These are phyloP conservation scores for Geranium brycei DNA, from an alignment of 345 rosid genomes.

Conservation along the genomic window DNA sequence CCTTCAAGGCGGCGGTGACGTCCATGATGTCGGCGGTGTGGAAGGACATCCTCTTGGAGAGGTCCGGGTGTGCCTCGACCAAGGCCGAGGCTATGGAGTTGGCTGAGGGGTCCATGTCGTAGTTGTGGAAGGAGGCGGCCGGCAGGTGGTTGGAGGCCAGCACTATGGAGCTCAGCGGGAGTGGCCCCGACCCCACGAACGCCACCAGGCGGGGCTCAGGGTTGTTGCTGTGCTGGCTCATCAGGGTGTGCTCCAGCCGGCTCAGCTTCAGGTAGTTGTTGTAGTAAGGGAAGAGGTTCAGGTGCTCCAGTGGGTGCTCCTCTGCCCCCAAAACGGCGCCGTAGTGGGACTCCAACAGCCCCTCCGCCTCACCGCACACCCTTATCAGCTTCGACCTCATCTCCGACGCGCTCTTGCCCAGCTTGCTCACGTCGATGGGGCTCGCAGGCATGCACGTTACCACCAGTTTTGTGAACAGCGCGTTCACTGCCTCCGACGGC, in stretches of 20 bases:
- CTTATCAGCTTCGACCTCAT: conserved; percentile 60
- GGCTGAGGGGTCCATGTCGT: conserved; percentile 53
- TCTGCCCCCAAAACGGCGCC: conserved; percentile 43
- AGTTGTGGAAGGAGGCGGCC: conserved; percentile 55
- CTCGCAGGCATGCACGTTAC: conserved; percentile 66
- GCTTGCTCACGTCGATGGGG: conserved; percentile 59
- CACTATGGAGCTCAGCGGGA: conserved; percentile 70
- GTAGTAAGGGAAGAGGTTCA: conserved; percentile 61
- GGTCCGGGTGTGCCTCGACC: conserved; percentile 46
- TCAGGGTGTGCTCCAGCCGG: conserved; percentile 57
- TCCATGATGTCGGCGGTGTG: conserved; percentile 49
- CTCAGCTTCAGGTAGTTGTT: conserved; percentile 69
- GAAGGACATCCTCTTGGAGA: conserved; percentile 54
- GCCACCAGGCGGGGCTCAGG: conserved; percentile 31
- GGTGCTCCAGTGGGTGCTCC: conserved; percentile 61
- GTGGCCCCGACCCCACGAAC: conserved; percentile 84
- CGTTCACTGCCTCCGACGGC: conserved; percentile 74
- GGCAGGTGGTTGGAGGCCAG: conserved; percentile 53
- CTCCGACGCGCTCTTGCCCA: conserved; percentile 38
- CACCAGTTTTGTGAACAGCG: conserved; percentile 66
- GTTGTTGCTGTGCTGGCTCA: conserved; percentile 22
- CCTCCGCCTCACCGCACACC: conserved; percentile 73
- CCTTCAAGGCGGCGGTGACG: conserved; percentile 30
- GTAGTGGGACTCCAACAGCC: conserved; percentile 52
- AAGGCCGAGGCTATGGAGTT: conserved; percentile 41